Evolutionary conservation across 768 basidiomycete species (phyloP), one percentile per base, ranked within the genome.

Genomic region (Gyrodon lividus): DNA sequence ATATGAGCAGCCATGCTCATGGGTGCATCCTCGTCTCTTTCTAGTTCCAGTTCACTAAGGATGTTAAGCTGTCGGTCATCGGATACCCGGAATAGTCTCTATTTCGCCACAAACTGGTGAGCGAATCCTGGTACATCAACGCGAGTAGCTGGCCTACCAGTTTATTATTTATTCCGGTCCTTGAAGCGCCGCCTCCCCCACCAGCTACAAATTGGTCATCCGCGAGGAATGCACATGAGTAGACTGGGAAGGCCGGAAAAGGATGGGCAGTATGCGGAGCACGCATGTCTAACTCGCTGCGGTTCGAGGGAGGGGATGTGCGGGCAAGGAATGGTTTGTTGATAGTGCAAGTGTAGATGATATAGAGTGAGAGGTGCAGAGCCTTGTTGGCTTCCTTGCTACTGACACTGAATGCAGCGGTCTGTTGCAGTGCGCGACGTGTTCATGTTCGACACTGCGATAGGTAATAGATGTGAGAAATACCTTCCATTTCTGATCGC

Each of bases 141-240:
- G 24, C 5, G 44, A 22, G 31, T 4, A 31, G 44, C 22, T 12
- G 26, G 24, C 51, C 19, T 57, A 92, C 96, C 58, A 99, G 71
- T 68, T 92, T 92, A 73, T 99, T 99, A 75, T 92, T 91, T 54
- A 99, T 88, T 4, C 97, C 97, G 46, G 80, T 92, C 55, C 81
- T 81, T 9, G 88, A 83, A 12, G 89, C 80, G 16, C 96, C 96
- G 2, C 89, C 89, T 17, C 97, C 97, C 4, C 95, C 97, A 2
- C 93, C 96, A 6, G 96, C 75, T 2, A 95, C 76, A 17, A 98
- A 72, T 22, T 81, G 75, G 20, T 80, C 74, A n/a, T 85, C 77
- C 0, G 85, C 78, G 9, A 89, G 64, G 72, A 95, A 98, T 13
- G 83, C 83, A 46, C 86, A 83, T 5, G 90, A 90, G 65, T 93